Evolutionary conservation across 148 eudicot genomes (phyloP), one percentile per base, ranked within the genome.

Genomic region (Cornus florida): DNA sequence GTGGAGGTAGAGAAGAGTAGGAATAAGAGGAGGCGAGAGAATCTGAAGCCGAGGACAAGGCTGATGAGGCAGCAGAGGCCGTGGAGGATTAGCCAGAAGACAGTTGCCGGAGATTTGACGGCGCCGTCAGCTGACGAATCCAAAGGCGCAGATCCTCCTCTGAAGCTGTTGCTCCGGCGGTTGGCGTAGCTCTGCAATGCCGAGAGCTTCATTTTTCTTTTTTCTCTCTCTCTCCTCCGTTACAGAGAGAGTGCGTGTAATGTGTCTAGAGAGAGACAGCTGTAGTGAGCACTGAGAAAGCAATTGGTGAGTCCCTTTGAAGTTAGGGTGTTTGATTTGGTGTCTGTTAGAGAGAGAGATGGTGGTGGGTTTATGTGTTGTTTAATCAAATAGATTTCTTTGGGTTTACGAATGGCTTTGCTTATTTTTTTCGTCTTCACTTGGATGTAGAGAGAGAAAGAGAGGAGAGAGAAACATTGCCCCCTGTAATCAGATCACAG

Each of bases 21-120:
- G 65, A 92, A 93, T 68, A 95, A 86, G 6, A 93, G 46, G 22
- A 95, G 72, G 20, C 97, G 97, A 20, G 98, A 95, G 71, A 95
- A 95, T 19, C 98, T 80, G 82, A 95, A 95, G n/a, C 98, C 98
- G 14, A 95, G 85, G 6, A 95, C 75, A 0, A 96, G 85, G 56
- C 97, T 92, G 50, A 92, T 82, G 10, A 93, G 82, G 80, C 99
- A 96, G 86, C 97, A 93, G 6, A 96, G 53, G 0, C 88, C 86
- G 72, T 96, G 98, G 70, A 93, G 77, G 11, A 89, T 24, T 0
- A 88, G 41, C 98, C 97, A 96, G 83, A 93, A 88, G 7, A 92
- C 16, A 0, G 92, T 68, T 23, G 89, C 86, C 64, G 97, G 93
- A 14, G 99, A 91, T 31, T 90, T 91, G 64, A 76, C 32, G 16